Evolutionary conservation across 345 rosid species (phyloP), one percentile per base, ranked within the genome.

Genomic region (Lumnitzera racemosa): DNA sequence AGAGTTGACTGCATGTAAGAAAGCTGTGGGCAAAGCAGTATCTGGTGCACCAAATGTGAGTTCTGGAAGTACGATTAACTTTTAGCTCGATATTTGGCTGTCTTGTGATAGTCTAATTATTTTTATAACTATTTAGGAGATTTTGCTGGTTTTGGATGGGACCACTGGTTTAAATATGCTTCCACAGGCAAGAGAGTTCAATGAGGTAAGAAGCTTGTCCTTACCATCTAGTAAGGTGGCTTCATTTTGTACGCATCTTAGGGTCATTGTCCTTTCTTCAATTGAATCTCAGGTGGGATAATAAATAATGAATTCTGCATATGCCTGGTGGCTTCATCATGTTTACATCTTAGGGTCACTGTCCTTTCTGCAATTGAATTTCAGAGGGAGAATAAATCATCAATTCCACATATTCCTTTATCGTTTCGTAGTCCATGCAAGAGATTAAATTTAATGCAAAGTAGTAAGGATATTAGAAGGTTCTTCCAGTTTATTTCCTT

Each of bases 181-280:
- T 70, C 98, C 98, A 53, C 98, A 92, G 72, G 98, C 98, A 61
- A 84, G 98, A 74, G 98, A 92, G 65, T 92, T 92, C 77, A 92
- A 92, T 74, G 98, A 89, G 74, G 98, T 87, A 87, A 65, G 59
- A 52, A 24, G 15, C 57, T 53, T 55, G 65, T 47, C 25, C 54
- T 58, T 62, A 53, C 59, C 17, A 51, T 6, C 23, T 55, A 64
- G 36, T 23, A 17, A 49, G 13, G 43, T 41, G 23, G 49, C 41
- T 29, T 24, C 15, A 41, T 65, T 13, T 14, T 49, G 8, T 48
- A 47, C 11, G 16, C 41, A 23, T 36, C 24, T 49, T 49, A 49
- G 63, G 41, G 53, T 31, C 58, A 58, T 24, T 55, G 58, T 29
- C 46, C 17, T 25, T 25, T 55, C 43, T 36, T 36, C 43, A 36